These are phyloP conservation scores for Colletotrichum truncatum DNA, from an alignment of 2,329 filamentous ascomycete species.

Conservation along the genomic window DNA sequence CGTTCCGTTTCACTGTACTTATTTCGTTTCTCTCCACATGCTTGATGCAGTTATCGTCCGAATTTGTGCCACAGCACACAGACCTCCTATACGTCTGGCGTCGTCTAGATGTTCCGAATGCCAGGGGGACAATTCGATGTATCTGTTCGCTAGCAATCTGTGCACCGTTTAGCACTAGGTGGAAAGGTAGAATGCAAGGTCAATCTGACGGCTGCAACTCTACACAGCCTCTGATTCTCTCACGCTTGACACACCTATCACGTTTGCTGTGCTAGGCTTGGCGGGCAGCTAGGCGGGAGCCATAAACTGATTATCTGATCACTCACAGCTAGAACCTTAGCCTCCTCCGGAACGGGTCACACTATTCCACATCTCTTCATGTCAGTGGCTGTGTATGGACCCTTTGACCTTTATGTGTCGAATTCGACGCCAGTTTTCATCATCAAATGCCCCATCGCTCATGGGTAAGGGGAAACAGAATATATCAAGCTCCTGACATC, in stretches of 20 bases:
- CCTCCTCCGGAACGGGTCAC: background rate
- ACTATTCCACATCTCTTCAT: slow-evolving; percentile 7
- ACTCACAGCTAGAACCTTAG: background rate
- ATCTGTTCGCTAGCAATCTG: slow-evolving; percentile 15
- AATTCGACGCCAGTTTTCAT: background rate
- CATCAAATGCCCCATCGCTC: background rate
- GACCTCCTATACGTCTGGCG: background rate
- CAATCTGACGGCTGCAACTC: background rate
- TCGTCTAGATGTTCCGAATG: background rate
- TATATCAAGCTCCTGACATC: background rate
- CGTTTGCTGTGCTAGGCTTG: slow-evolving; percentile 1
- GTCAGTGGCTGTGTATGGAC: slow-evolving; percentile 16
- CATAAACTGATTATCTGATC: background rate
- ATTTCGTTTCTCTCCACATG: background rate
- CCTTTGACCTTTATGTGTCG: background rate
- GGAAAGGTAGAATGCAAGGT: too few species aligned
- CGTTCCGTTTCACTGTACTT: background rate
- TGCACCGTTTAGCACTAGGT: too few species aligned
- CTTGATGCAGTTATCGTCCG: background rate
- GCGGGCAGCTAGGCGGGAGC: background rate
- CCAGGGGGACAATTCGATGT: too few species aligned
- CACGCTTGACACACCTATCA: background rate
- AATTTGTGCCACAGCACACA: background rate
- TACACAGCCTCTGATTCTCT: background rate
- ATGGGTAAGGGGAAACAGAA: background rate